Percentiles rank a stretch among this genome's conserved stretches.
Conservation (phyloP, 768 basidiomycete species). For the Russula griseocarnosa region DNA sequence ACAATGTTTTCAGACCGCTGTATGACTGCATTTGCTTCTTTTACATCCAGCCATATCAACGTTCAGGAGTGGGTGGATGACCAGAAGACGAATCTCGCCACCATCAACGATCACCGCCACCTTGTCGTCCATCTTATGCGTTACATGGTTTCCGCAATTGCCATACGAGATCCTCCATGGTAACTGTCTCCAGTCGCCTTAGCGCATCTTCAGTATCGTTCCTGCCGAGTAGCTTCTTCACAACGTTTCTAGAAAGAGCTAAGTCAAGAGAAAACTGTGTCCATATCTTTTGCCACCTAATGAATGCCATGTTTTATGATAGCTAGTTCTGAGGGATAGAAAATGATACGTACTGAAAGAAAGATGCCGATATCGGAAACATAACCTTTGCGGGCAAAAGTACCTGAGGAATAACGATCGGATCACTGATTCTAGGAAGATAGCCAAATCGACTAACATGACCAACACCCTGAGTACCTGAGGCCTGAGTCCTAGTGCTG, state of each 20-base stretch:
- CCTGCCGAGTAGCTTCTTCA: constrained; percentile 4
- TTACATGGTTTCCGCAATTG: background rate
- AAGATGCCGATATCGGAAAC: constrained; percentile 4
- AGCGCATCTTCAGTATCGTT: background rate
- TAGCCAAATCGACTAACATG: background rate
- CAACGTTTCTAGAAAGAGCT: background rate
- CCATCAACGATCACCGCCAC: background rate
- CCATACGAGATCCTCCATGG: constrained; percentile 5
- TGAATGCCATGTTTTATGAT: background rate
- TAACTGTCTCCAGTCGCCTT: background rate
- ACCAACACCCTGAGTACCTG: background rate
- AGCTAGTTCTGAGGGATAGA: background rate
- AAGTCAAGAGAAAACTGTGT: background rate
- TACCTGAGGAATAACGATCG: background rate
- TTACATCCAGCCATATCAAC: background rate
- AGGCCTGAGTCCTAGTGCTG: too few relatives aligned
- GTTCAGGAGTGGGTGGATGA: background rate
- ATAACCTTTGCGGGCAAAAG: background rate
- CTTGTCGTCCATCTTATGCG: background rate
- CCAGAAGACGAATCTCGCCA: background rate
- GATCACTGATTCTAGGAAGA: background rate
- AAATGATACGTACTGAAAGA: background rate
- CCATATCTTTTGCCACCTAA: constrained; percentile 6
- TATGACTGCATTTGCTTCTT: background rate
- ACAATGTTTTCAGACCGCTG: background rate